Evolutionary conservation across 2,329 filamentous ascomycete species (phyloP).

Genomic region (Grosmannia clavigera): DNA sequence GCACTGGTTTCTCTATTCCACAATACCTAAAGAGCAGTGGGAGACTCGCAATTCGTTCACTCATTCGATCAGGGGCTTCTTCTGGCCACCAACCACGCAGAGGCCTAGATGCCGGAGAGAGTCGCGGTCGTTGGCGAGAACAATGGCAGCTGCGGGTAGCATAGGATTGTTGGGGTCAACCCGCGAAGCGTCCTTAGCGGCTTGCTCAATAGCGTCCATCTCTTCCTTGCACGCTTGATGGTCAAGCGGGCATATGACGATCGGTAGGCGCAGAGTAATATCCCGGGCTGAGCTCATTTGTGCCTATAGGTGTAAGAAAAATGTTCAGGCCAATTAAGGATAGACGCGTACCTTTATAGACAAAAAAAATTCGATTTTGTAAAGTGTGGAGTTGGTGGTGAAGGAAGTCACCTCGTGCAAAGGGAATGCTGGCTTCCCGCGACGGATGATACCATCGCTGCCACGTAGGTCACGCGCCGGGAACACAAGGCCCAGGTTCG

Average conservation of each 20-base stretch:
- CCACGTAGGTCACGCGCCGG: conserved; percentile 83
- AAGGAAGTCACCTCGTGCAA: conserved; percentile 82
- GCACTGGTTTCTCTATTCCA: neutral
- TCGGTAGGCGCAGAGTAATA: conserved; percentile 78
- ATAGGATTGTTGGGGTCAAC: conserved; percentile 85
- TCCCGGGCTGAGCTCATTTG: conserved; percentile 79
- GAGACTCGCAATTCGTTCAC: neutral
- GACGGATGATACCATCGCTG: conserved; percentile 71
- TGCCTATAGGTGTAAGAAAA: conserved; percentile 42
- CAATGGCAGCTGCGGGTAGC: conserved; percentile 75
- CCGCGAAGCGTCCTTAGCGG: conserved; percentile 80
- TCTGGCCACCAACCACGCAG: conserved; percentile 51
- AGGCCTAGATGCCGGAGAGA: conserved; percentile 48
- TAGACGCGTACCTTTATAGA: conserved; percentile 62
- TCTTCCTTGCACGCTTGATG: conserved; percentile 94
- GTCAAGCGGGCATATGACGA: conserved; percentile 91
- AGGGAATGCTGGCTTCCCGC: conserved; percentile 78
- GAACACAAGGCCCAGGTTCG: conserved; percentile 82
- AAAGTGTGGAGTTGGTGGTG: conserved; percentile 83
- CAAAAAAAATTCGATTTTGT: conserved; percentile 97
- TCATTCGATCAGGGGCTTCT: conserved; percentile 54
- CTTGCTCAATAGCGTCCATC: conserved; percentile 96
- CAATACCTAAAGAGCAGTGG: neutral
- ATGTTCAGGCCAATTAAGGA: neutral
- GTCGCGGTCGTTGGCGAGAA: conserved; percentile 62